Base-by-base conservation (phyloP, 2,329 filamentous ascomycete genomes). In the Apiospora kogelbergensis region DNA sequence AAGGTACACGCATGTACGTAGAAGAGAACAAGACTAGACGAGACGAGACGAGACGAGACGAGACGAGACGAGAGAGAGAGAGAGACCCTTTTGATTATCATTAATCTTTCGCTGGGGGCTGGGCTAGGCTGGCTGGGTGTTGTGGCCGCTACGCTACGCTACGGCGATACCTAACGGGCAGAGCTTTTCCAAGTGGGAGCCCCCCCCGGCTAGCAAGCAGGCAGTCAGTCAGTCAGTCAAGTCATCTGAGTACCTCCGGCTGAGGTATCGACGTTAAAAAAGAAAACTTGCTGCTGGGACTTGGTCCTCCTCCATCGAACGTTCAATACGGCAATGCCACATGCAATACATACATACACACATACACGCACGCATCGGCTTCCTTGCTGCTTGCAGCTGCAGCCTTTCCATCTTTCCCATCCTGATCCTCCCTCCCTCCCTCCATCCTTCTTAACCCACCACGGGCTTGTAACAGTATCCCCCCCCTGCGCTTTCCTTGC, bases 331-430 rank as follows among this genome's bases (percentile, higher is more conserved):
- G 30, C 53, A 60, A 60, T 60, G 53, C 53, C 53, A 60, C 53
- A 60, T 60, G 53, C 53, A 33, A 57, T 44, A 44, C 41, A 42
- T n/a, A n/a, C n/a, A n/a, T n/a, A 17, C 15, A 57, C 15, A n/a
- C 53, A 60, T 37, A 37, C 53, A 60, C 53, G 20, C 22, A 53
- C 46, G 46, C 46, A 30, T 53, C 24, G 46, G 46, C 46, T 33
- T 60, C 30, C 53, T 60, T 37, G 53, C 53, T 37, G 53, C 53
- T n/a, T 60, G 53, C 53, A 60, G 53, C 53, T 60, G 53, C 53
- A 60, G 53, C 30, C 53, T 60, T 60, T 60, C 53, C 53, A 37
- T 45, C 63, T 65, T 45, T 45, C 41, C 63, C 63, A 45, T 45
- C 37, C 63, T n/a, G 30, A 33, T 30, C 40, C 41, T 45, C 40